Evolutionary conservation across 192 early-diverging fungal genomes (phyloP), one percentile per base, ranked within the genome.

Genomic region (Coemansia sp.): DNA sequence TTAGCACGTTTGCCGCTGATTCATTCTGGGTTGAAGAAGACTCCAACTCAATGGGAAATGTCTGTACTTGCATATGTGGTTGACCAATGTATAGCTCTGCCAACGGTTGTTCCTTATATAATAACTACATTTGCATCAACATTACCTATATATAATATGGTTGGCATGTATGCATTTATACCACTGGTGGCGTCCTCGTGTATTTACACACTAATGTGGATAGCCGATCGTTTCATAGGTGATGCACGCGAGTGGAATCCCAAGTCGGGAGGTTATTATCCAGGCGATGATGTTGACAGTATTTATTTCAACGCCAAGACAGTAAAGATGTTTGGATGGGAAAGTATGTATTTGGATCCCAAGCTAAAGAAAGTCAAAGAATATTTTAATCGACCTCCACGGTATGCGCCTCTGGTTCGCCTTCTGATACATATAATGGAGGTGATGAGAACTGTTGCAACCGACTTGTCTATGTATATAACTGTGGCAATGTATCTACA

Each of bases 241-340:
- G 16, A 50, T 0, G 1, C n/a, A 50, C 1, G 0, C 20, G 18
- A 20, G 6, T 50, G 47, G 47, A 9, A 20, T 7, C 47, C 47
- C 16, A 50, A 50, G 16, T 50, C 16, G 16, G n/a, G 16, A 18
- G 18, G 20, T 5, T 50, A 50, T 22, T 8, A 7, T 22, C 20
- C 47, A 20, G 47, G 47, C 9, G 47, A 50, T 50, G 7, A 22
- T 22, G 27, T 65, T 1, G 33, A 18, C 11, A n/a, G 44, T 34
- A 50, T 65, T 5, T 65, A 46, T 34, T 29, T 20, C 1, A 49
- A 49, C 24, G 44, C 34, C 24, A 49, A 49, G 18, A 44, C 64
- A 12, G 44, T 65, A 12, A 65, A 65, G 16, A 44, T 65, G 31
- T 47, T 47, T 49, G 64, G 64, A 18, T 65, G 64, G 64, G 64